These are phyloP conservation scores for Saccharomycopsis schoenii DNA, from an alignment of 805 yeast genomes.

Conservation along the genomic window DNA sequence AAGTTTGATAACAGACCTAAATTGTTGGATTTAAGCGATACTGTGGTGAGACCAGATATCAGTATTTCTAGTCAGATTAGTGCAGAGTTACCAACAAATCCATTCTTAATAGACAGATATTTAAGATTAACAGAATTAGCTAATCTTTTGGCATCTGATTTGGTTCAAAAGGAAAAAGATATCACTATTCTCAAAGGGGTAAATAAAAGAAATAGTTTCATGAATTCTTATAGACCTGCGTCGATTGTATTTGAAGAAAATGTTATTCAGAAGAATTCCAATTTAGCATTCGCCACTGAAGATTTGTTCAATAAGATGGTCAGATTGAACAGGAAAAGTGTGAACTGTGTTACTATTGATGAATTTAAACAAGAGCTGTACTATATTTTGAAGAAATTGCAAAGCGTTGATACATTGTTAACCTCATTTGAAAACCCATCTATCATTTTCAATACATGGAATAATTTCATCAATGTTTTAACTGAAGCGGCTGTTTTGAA, in stretches of 20 bases:
- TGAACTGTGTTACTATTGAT: conserved; percentile 14
- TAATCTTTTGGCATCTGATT: conserved; percentile 30
- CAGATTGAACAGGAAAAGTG: conserved; percentile 22
- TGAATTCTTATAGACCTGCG: conserved; percentile 23
- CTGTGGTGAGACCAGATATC: conserved; percentile 44
- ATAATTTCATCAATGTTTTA: conserved; percentile 11
- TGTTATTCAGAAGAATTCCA: conserved; percentile 26
- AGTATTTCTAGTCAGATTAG: conserved; percentile 43
- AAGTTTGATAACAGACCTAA: conserved; percentile 57
- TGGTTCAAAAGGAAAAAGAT: conserved; percentile 19
- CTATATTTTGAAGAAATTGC: conserved; percentile 18
- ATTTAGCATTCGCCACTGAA: conserved; percentile 50
- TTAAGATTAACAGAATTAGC: conserved; percentile 50
- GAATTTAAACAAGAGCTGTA: conserved; percentile 17
- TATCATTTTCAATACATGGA: conserved; percentile 18
- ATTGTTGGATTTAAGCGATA: conserved; percentile 44
- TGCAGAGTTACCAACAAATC: conserved; percentile 57
- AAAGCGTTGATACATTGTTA: conserved; percentile 20
- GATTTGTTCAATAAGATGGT: conserved; percentile 39
- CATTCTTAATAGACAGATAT: conserved; percentile 58
- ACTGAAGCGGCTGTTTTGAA: conserved; percentile 8
- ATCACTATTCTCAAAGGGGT: conserved; percentile 9
- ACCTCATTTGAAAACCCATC: conserved; percentile 20
- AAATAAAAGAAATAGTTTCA: conserved; percentile 9
- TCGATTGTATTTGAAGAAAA: conserved; percentile 28